Conservation (phyloP, 2,329 filamentous ascomycete genomes). For the Capronia epimyces region DNA sequence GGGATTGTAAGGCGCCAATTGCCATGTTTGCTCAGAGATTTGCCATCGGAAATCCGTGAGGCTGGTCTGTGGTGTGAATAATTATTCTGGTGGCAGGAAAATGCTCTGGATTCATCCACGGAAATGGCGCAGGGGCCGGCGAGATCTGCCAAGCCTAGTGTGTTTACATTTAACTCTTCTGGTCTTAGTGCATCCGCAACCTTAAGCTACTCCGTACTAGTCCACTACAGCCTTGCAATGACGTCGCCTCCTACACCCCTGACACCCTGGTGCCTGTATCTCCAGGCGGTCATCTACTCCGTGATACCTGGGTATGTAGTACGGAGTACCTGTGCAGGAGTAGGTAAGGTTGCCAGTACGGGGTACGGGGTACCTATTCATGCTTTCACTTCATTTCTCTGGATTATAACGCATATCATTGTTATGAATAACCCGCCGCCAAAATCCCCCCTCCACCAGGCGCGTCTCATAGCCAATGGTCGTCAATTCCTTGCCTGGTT, state of each 20-base stretch:
- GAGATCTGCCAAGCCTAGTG: slow-evolving; percentile 1
- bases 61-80: slow-evolving; percentile 23
- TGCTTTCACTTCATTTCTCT: not conserved
- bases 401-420: not conserved
- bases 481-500: not conserved
- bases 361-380: too few relatives aligned
- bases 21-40: slow-evolving; percentile 13
- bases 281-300: too few relatives aligned
- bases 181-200: not conserved
- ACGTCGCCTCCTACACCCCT: slow-evolving; percentile 1
- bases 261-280: not conserved
- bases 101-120: not conserved
- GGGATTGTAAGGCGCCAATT: slow-evolving; percentile 18
- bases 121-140: not conserved
- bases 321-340: too few relatives aligned
- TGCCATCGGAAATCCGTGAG: slow-evolving; percentile 28
- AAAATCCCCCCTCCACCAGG: not conserved
- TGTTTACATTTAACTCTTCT: slow-evolving; percentile 10
- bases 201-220: too few relatives aligned
- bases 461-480: slow-evolving; percentile 12
- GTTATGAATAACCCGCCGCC: not conserved
- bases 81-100: slow-evolving; percentile 18
- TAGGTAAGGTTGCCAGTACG: too few relatives aligned
- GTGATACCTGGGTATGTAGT: too few relatives aligned
- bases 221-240: not conserved